Evolutionary conservation across 2,329 filamentous ascomycete genomes (phyloP), one percentile per base, ranked within the genome.

Genomic region (Tolypocladium guangdongense): DNA sequence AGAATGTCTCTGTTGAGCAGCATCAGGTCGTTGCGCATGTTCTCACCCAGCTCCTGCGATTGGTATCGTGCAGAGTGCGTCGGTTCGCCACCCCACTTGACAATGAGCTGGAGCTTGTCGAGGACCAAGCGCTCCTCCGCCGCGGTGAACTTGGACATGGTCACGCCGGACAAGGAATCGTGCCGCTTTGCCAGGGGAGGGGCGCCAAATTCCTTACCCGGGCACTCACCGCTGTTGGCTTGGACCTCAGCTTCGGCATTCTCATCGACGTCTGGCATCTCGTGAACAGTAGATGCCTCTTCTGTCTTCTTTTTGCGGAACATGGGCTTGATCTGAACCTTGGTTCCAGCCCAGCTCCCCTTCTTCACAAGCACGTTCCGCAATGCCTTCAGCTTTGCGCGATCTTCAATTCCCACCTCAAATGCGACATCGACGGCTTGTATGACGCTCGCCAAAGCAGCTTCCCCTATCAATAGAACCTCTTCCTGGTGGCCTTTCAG

Each of bases 271-370:
- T 57, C 57, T 6, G 64, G 59, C 35, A 69, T 59, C 55, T 74
- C 73, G 14, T 70, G 65, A 4, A 71, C 65, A 2, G 65, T 55
- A 3, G 65, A 50, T 55, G 73, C 66, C 58, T 84, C 81, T 50
- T 87, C 81, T 3, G 83, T 80, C 63, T 84, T 89, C 63, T 90
- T 85, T 73, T 92, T 96, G 51, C 91, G 84, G 70, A 99, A 99
- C 90, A 99, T 96, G 11, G 93, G 93, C 70, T 99, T 99, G 67
- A 99, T 97, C 70, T 99, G 93, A 2, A 99, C 90, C 68, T 99
- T 99, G 1, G 93, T 99, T 0, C 93, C 93, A 4, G 90, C 86
- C 87, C 92, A 96, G 22, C 84, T 84, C 2, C 91, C 90, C 69
- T 99, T 99, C 71, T 93, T 95, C 43, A 89, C 84, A 7, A 99